A percentile compares a stretch with the other conserved stretches of the same genome.
Evolutionary conservation across 257 asterid genomes (phyloP).

Genomic region (Capsicum rhomboideum): DNA sequence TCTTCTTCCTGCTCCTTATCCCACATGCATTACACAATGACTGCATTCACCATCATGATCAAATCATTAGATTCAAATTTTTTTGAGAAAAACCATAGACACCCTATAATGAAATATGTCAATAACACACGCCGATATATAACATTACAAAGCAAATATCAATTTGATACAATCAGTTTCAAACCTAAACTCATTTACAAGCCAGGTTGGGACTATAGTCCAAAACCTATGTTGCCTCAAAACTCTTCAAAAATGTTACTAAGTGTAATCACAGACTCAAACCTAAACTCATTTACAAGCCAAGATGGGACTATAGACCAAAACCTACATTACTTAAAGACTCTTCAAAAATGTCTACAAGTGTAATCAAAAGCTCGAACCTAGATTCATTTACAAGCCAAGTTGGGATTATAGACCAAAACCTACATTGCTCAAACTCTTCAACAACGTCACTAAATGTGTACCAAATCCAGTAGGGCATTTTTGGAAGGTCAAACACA

Average conservation of each 20-base stretch:
- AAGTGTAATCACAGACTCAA: too few species aligned
- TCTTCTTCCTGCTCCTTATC: conserved; percentile 84
- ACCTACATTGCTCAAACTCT: too few species aligned
- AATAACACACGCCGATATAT: background rate
- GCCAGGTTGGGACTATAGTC: background rate
- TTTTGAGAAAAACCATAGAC: background rate
- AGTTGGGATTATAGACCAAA: background rate
- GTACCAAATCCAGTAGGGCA: too few species aligned
- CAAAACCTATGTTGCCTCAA: too few species aligned
- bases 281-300: background rate
- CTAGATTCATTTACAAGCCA: background rate
- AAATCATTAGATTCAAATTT: background rate
- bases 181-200: background rate
- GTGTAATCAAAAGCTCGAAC: too few species aligned
- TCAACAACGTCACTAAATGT: too few species aligned
- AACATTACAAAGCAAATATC: too few species aligned
- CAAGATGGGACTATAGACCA: background rate
- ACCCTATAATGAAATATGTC: background rate
- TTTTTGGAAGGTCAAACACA: too few species aligned
- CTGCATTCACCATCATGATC: conserved; percentile 26
- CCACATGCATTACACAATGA: conserved; percentile 98
- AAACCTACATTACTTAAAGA: too few species aligned
- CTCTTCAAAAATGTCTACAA: too few species aligned
- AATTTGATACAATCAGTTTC: too few species aligned
- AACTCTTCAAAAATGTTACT: too few species aligned